Percentiles rank a stretch among this genome's conserved stretches.
Evolutionary conservation across 768 basidiomycete genomes (phyloP).

Genomic region (Tulasnella sp.): DNA sequence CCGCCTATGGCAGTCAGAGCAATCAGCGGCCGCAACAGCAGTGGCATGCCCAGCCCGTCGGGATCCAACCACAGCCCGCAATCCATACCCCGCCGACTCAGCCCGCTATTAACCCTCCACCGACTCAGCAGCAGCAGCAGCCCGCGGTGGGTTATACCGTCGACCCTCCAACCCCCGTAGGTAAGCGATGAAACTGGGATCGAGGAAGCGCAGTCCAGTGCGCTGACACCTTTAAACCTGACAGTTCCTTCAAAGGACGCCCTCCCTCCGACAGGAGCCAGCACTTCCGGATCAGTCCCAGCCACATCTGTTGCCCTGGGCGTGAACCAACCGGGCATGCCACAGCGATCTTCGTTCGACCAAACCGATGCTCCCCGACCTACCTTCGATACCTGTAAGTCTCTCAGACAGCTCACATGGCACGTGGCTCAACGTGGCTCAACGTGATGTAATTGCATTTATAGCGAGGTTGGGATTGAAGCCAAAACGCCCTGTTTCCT

Average conservation of each 20-base stretch:
- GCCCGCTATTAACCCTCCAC: neutral
- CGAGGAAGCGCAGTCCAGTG: neutral
- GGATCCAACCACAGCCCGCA: neutral
- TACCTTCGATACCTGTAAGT: constrained; percentile 32
- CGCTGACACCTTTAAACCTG: neutral
- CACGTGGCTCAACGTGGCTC: neutral
- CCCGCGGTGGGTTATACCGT: neutral
- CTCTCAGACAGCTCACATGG: neutral
- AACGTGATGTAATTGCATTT: neutral
- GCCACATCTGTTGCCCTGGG: neutral
- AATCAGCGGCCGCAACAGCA: neutral
- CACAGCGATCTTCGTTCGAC: constrained; percentile 19
- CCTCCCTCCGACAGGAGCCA: neutral
- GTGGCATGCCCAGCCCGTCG: neutral
- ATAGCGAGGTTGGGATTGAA: constrained; percentile 65
- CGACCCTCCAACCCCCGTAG: neutral
- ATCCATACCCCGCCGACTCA: neutral
- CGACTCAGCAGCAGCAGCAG: neutral
- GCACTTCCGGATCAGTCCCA: neutral
- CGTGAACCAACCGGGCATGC: constrained; percentile 7
- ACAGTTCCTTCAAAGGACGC: neutral
- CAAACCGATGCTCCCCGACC: constrained; percentile 18
- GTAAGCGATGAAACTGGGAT: neutral
- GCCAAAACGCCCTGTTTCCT: constrained; percentile 70
- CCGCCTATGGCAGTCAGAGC: neutral